phyloP scores from a whole-genome alignment of 1,139 yeast species.

The Candida sanyaensis region DNA sequence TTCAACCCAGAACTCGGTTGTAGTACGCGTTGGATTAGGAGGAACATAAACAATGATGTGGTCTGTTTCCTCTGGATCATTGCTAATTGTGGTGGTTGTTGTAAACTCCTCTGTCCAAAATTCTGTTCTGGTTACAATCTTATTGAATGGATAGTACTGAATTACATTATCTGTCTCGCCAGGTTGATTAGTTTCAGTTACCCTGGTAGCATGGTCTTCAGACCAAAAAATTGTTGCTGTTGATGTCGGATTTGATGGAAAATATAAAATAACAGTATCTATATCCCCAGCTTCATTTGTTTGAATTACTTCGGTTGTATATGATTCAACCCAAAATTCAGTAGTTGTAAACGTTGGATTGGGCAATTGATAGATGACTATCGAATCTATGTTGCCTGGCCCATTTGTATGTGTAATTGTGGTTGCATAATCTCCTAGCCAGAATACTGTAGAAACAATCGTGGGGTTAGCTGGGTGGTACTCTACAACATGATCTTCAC shows the following conservation, averaged over 20 bases:
- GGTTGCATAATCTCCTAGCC: slow-evolving; percentile 8
- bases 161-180: slow-evolving; percentile 19
- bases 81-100: slow-evolving; percentile 9
- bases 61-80: slow-evolving; percentile 15
- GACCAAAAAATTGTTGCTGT: slow-evolving; percentile 13
- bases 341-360: slow-evolving; percentile 7
- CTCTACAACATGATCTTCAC: slow-evolving; percentile 4
- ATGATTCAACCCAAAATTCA: slow-evolving; percentile 1
- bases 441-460: not conserved
- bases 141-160: slow-evolving; percentile 22
- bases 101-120: slow-evolving; percentile 15
- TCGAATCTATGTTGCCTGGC: slow-evolving; percentile 16
- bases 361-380: slow-evolving; percentile 14
- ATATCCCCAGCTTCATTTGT: slow-evolving; percentile 14
- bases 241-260: slow-evolving; percentile 17
- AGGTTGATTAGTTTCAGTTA: slow-evolving; percentile 12
- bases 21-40: slow-evolving; percentile 14
- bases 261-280: slow-evolving; percentile 20
- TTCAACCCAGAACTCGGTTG: slow-evolving; percentile 12
- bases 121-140: slow-evolving; percentile 4
- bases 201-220: slow-evolving; percentile 5
- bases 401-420: slow-evolving; percentile 12
- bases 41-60: slow-evolving; percentile 15
- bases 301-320: slow-evolving; percentile 12
- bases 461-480: slow-evolving; percentile 17